Base-by-base conservation (phyloP, 1,284 basidiomycete species). In the Earliella scabrosa region DNA sequence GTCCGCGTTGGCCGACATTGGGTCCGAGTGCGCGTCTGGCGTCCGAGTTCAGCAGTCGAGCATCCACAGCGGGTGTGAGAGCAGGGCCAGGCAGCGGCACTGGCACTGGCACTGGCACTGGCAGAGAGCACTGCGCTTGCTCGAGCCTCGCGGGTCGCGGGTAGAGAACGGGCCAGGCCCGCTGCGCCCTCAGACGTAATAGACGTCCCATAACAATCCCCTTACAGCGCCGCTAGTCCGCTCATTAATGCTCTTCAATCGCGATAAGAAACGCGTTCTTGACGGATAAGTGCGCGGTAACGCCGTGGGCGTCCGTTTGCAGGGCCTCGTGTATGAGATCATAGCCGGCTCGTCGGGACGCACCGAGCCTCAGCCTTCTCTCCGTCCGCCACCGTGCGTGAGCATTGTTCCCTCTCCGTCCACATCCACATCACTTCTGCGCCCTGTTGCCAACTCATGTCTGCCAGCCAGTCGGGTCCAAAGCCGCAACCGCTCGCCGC, bases 381-480 rank as follows among this genome's bases (percentile, higher is more conserved):
- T 47, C 43, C n/a, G 39, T 29, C 48, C 39, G 53, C 50, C 50
- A 44, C 52, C 50, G 40, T 39, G 49, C 45, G 27, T 41, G 45
- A 16, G 4, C 47, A 4, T n/a, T n/a, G n/a, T n/a, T 20, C 29
- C 13, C 35, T n/a, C 39, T 31, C 44, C 10, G 23, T 49, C 47
- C 24, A 18, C 45, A 18, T 41, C 16, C 20, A 23, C 27, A 13
- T n/a, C 26, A 10, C 39, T 11, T 41, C 34, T 24, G 21, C 24
- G 31, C 23, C 38, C 34, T 40, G 39, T 4, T 21, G 13, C 13
- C 13, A n/a, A 23, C 8, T 16, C 34, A 69, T 69, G 67, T 65
- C 67, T 6, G 35, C 65, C 2, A 61, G 39, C 50, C 67, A 65
- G 41, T 49, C 65, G 29, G 57, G 38, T 18, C 59, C 58, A 11